A percentile compares a stretch with the other conserved stretches of the same genome.
These are phyloP conservation scores for Begonia peltatifolia DNA, from an alignment of 306 rosid species.

Conservation along the genomic window DNA sequence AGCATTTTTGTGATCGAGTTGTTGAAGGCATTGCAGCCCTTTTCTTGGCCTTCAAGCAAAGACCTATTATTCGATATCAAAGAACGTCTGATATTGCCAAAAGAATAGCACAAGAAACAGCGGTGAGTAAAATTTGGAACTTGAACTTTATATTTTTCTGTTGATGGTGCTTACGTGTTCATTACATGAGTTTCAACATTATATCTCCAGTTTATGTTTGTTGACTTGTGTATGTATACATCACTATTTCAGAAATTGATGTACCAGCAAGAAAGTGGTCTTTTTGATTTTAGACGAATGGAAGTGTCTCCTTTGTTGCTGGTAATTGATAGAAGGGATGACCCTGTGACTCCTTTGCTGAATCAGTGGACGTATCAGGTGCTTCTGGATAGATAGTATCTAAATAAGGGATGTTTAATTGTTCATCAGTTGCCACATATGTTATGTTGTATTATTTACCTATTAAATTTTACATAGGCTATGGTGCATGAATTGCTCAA, in stretches of 20 bases:
- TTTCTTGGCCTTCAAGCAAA: constrained; percentile 73
- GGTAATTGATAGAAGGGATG: constrained; percentile 95
- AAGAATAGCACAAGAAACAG: constrained; percentile 80
- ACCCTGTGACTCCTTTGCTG: constrained; percentile 80
- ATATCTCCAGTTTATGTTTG: constrained; percentile 5
- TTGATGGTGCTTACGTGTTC: background rate
- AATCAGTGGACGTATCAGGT: constrained; percentile 99
- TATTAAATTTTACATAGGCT: constrained; percentile 37
- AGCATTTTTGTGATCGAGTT: constrained; percentile 51
- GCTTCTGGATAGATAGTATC: constrained; percentile 4
- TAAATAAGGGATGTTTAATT: too few species aligned
- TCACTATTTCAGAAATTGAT: constrained; percentile 63
- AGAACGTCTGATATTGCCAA: constrained; percentile 82
- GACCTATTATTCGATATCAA: constrained; percentile 87
- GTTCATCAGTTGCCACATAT: background rate
- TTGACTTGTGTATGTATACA: constrained; percentile 2
- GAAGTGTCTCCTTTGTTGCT: constrained; percentile 82
- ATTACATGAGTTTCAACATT: too few species aligned
- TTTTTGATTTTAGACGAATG: constrained; percentile 79
- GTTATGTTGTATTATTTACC: background rate
- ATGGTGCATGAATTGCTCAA: constrained; percentile 97
- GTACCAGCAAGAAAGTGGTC: constrained; percentile 94
- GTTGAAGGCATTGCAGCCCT: constrained; percentile 87
- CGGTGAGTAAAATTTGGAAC: constrained; percentile 30
- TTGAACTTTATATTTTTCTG: background rate